Conservation (phyloP, 75 land plant genomes). For the Azolla pinnata region DNA sequence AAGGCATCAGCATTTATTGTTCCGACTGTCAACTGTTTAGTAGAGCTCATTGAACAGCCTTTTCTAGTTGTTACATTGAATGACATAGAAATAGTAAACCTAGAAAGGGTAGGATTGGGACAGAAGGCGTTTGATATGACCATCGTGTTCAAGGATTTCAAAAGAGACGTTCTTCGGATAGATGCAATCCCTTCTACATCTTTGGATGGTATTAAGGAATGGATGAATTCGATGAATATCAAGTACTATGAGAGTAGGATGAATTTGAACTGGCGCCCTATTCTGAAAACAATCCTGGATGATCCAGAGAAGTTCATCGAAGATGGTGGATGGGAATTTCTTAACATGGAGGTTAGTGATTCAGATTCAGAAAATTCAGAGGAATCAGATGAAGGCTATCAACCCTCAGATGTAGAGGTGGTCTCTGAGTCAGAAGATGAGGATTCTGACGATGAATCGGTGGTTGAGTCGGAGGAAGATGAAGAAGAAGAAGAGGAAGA, state of each 20-base stretch:
- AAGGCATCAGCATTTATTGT: conserved; percentile 36
- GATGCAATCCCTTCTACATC: conserved; percentile 88
- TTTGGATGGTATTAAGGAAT: conserved; percentile 82
- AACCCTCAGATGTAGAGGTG: conserved; percentile 59
- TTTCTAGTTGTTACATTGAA: conserved; percentile 68
- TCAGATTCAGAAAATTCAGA: conserved; percentile 76
- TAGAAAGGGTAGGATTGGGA: conserved; percentile 88
- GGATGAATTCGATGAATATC: conserved; percentile 83
- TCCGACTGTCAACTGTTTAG: conserved; percentile 41
- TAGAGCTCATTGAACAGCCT: conserved; percentile 45
- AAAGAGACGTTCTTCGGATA: conserved; percentile 68
- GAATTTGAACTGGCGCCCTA: conserved; percentile 90
- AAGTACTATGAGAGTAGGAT: conserved; percentile 90
- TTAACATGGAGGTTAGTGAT: conserved; percentile 64
- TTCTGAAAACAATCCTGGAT: conserved; percentile 89
- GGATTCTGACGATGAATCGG: conserved; percentile 45
- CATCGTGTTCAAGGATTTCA: conserved; percentile 93
- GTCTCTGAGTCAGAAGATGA: conserved; percentile 76
- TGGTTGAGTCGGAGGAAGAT: conserved; percentile 41
- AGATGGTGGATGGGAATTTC: conserved; percentile 51
- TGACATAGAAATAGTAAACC: conserved; percentile 91
- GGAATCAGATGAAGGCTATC: conserved; percentile 83
- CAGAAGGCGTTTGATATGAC: conserved; percentile 98
- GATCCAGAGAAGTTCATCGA: conserved; percentile 86
- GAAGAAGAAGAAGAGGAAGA: conserved; percentile 49